Evolutionary conservation across 1,284 basidiomycete genomes (phyloP).

Genomic region (Puccinia novopanici): DNA sequence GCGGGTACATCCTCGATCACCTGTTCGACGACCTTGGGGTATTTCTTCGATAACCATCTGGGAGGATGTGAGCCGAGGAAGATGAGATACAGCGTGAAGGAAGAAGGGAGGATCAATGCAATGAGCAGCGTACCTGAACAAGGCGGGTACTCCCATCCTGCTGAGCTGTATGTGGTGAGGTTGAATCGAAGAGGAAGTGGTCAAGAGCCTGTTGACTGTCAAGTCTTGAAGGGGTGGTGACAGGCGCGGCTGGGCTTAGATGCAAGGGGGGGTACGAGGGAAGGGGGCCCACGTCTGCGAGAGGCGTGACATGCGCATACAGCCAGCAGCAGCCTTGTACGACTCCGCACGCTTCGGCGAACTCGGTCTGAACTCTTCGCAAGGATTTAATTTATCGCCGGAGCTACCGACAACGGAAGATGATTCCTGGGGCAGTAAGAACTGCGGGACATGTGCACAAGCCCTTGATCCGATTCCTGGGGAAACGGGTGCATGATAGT

Average conservation of each 20-base stretch:
- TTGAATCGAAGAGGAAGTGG: background rate
- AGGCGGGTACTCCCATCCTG: conserved; percentile 47
- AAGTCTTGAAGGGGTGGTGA: background rate
- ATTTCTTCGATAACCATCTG: conserved; percentile 60
- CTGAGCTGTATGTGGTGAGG: background rate
- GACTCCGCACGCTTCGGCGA: background rate
- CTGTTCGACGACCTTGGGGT: conserved; percentile 58
- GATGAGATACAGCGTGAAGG: background rate
- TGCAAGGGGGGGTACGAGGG: background rate
- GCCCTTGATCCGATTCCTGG: conserved; percentile 44
- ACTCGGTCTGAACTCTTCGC: background rate
- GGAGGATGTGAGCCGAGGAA: conserved; percentile 52
- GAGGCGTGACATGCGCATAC: too few species aligned
- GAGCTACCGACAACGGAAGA: background rate
- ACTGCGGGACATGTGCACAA: conserved; percentile 41
- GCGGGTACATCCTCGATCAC: conserved; percentile 58
- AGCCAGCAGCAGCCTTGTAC: too few species aligned
- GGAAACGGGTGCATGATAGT: conserved; percentile 37
- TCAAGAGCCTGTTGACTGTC: background rate
- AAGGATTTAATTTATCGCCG: background rate
- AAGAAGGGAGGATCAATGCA: too few species aligned
- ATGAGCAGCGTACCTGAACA: conserved; percentile 35
- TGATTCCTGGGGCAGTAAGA: conserved; percentile 9
- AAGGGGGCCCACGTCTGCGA: background rate
- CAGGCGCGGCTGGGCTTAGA: background rate